Evolutionary conservation across 2,329 filamentous ascomycete genomes (phyloP), one percentile per base, ranked within the genome.

Genomic region (Botryotinia calthae): DNA sequence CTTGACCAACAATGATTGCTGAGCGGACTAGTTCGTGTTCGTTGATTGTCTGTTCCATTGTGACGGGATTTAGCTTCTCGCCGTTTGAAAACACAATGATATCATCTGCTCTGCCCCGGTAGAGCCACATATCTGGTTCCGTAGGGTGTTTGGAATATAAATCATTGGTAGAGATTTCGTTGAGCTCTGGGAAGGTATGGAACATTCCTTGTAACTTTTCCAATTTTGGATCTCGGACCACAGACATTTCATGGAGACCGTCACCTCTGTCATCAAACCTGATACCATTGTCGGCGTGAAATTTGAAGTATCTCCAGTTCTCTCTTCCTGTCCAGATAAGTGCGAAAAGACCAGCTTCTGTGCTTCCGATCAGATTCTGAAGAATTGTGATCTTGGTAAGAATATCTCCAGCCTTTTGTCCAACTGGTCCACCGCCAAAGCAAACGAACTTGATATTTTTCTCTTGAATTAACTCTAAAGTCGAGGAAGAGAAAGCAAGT

Each of bases 51-150:
- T 54, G 37, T 28, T 73, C 72, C 37, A 73, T 58, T 14, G 68
- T 70, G n/a, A 63, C 28, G 4, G 71, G 71, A 5, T 73, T 73
- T 2, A 84, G 79, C 73, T 85, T 85, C 71, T 84, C 83, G 4
- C 84, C 84, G 59, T 82, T 84, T 34, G 79, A 81, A 40, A 84
- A 78, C 0, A 84, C 82, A 54, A 85, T 82, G 31, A 84, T 79
- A 76, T 85, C 83, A 71, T 85, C 83, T 16, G 75, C 73, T 8
- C 83, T 70, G 4, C 67, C 67, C 1, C 61, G 46, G 34, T 65
- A 59, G 14, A 46, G 37, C 72, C 72, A 71, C 25, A 61, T 14
- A 31, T 59, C 68, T 25, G 67, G 59, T 28, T 28, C 48, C 8
- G 46, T 46, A 25, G 72, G 67, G 46, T 73, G 67, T 18, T 63